Evolutionary conservation across 768 basidiomycete species (phyloP).

Genomic region (Pleurotus sapidus): DNA sequence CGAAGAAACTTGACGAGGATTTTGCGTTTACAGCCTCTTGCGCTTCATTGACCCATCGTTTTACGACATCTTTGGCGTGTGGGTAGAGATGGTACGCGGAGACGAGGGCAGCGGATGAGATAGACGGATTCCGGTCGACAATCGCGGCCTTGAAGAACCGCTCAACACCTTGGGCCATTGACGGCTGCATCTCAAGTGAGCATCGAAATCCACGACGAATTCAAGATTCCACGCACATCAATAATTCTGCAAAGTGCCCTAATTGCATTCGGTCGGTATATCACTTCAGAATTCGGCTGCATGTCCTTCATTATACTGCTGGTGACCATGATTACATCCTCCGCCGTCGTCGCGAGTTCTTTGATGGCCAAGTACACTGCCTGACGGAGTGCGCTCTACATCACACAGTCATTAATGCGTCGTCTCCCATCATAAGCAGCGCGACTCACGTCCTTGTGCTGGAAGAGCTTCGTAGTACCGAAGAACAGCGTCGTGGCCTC

Average conservation of each 20-base stretch:
- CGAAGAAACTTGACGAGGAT: conserved; percentile 68
- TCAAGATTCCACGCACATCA: conserved; percentile 64
- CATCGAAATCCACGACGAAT: conserved; percentile 3
- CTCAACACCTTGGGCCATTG: conserved; percentile 98
- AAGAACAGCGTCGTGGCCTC: conserved; percentile 99
- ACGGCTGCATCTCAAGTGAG: conserved; percentile 55
- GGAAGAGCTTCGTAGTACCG: conserved; percentile 97
- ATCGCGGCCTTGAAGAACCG: conserved; percentile 99
- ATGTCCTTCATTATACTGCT: conserved; percentile 99
- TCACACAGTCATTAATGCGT: conserved; percentile 5
- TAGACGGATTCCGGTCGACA: conserved; percentile 93
- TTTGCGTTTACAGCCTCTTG: conserved; percentile 96
- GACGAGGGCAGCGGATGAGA: conserved; percentile 93
- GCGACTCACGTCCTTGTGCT: conserved; percentile 93
- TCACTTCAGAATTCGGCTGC: conserved; percentile 98
- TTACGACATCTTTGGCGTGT: conserved; percentile 91
- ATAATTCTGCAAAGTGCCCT: conserved; percentile 95
- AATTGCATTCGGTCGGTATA: conserved; percentile 97
- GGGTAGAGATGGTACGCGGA: conserved; percentile 97
- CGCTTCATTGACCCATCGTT: conserved; percentile 98
- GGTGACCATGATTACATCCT: conserved; percentile 99
- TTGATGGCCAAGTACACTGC: conserved; percentile 99
- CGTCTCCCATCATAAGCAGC: conserved; percentile 8
- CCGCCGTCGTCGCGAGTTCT: conserved; percentile 91
- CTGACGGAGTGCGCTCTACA: conserved; percentile 89